Evolutionary conservation across 2,329 filamentous ascomycete genomes (phyloP), one percentile per base, ranked within the genome.

Genomic region (Aurifilum marmelostoma): DNA sequence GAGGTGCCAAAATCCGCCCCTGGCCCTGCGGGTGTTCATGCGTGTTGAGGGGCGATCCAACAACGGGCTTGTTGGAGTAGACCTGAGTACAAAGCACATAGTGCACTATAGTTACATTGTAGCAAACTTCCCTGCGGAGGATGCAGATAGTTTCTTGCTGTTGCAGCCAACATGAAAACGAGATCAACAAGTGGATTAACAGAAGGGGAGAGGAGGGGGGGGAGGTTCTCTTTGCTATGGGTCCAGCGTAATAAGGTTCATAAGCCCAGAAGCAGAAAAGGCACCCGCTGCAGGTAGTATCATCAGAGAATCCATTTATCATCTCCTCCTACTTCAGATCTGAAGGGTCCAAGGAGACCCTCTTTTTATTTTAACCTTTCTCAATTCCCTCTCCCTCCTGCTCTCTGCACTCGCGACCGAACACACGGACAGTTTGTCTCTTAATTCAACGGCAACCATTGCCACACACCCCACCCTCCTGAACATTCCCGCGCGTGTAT

Each of bases 351-450:
- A 52, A 27, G 9, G 21, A n/a, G 56, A 5, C 18, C 29, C 54
- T 58, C 29, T 58, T 58, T n/a, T 37, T 21, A 16, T 34, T 32
- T 32, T 34, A n/a, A n/a, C 37, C 8, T 34, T 29, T 58, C 12
- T 54, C 11, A 2, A 12, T 27, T 16, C 18, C 52, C 24, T 29
- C 52, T 29, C 14, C 24, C 14, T 16, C 24, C 27, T 56, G 3
- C 2, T 16, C 12, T 16, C 6, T 16, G 24, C 50, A 43, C 37
- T n/a, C 59, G 14, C 24, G 37, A n/a, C 16, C 29, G 5, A n/a
- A 66, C 56, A 66, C 65, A 66, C 65, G 41, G 65, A 52, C 65
- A 27, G 52, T 60, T 66, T 61, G 18, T 60, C 41, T 61, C 37
- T 60, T 61, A 61, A 34, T 14, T 66, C 32, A 21, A 66, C 65